A percentile compares a stretch with the other conserved stretches of the same genome.
Evolutionary conservation across 2,329 filamentous ascomycete species (phyloP).

Genomic region (Botrytis tulipae): DNA sequence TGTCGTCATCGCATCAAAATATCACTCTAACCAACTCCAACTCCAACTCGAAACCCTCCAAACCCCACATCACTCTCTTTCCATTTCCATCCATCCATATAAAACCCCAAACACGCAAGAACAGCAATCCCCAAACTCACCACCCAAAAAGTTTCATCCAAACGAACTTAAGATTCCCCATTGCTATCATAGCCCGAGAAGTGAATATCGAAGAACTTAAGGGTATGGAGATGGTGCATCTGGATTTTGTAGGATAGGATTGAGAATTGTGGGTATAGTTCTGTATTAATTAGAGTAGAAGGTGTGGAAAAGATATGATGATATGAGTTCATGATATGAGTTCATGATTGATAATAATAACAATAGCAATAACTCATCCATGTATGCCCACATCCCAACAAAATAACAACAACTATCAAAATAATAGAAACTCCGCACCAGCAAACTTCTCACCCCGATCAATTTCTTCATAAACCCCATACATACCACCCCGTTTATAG

Average conservation of each 20-base stretch:
- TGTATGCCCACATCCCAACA: no score
- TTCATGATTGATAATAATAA: background rate
- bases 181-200: rapidly evolving
- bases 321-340: background rate
- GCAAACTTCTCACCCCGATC: background rate
- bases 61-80: background rate
- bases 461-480: background rate
- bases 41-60: background rate
- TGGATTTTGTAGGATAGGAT: rapidly evolving
- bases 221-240: no score
- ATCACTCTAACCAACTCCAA: background rate
- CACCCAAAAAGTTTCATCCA: background rate
- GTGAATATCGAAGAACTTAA: no score
- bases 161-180: background rate
- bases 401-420: background rate
- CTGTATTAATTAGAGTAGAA: background rate
- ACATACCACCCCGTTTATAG: background rate
- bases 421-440: background rate
- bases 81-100: background rate
- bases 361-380: no score
- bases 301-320: background rate
- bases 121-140: background rate
- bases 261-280: background rate
- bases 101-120: background rate
- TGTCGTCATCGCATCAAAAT: no score